Percentiles rank a stretch among this genome's conserved stretches.
These are phyloP conservation scores for Epichloe baconii DNA, from an alignment of 2,329 filamentous ascomycete species.

Conservation along the genomic window DNA sequence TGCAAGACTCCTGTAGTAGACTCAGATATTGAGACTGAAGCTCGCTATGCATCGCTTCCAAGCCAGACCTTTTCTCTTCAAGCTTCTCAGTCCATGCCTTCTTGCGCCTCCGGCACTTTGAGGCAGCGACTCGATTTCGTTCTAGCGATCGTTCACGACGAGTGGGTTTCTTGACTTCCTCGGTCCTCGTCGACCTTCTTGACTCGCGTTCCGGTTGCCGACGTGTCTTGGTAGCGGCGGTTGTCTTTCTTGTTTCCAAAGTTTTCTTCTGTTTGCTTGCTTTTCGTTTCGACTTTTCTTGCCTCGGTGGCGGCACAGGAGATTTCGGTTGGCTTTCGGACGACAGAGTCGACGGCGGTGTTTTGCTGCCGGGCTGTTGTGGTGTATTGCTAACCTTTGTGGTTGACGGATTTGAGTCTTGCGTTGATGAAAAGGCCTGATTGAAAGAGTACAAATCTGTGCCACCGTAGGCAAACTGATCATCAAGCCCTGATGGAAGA, in stretches of 20 bases:
- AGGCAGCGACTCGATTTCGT: conserved; percentile 59
- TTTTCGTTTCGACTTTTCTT: not conserved
- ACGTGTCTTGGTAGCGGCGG: not conserved
- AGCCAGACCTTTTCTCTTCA: conserved; percentile 29
- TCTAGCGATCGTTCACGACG: conserved; percentile 47
- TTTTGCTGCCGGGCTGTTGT: not conserved
- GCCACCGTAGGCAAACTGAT: not conserved
- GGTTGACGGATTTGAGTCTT: not conserved
- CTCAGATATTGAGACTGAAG: conserved; percentile 30
- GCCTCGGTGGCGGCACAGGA: not conserved
- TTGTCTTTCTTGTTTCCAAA: not conserved
- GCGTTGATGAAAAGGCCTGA: not conserved
- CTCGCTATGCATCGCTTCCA: conserved; percentile 30
- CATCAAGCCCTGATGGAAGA: not conserved
- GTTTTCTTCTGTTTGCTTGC: not conserved
- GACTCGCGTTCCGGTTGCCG: conserved; percentile 1
- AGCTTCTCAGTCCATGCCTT: conserved; percentile 39
- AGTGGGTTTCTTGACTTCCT: not conserved
- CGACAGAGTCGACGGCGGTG: not conserved
- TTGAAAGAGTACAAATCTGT: not conserved
- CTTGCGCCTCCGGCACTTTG: conserved; percentile 60
- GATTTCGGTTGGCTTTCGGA: not conserved
- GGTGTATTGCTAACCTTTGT: not conserved
- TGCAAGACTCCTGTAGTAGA: conserved; percentile 30
- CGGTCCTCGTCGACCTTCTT: not conserved